These are phyloP conservation scores for Malassezia yamatoensis DNA, from an alignment of 1,284 basidiomycete genomes.

Conservation along the genomic window DNA sequence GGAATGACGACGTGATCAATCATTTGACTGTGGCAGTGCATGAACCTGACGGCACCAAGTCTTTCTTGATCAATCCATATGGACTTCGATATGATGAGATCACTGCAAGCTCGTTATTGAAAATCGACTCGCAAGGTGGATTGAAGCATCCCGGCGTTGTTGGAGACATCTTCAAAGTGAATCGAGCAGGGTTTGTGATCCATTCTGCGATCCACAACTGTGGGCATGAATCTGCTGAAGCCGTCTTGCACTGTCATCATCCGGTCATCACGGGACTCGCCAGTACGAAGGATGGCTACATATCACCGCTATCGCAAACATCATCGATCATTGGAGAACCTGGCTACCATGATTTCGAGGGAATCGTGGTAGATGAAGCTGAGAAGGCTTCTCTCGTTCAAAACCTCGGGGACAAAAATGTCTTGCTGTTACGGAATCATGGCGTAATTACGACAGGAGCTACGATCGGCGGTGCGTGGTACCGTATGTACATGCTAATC, in stretches of 20 bases:
- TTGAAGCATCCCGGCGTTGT: neutral
- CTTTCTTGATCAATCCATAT: slow-evolving; percentile 6
- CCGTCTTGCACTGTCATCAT: slow-evolving; percentile 1
- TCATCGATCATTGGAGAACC: neutral
- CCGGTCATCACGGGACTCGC: neutral
- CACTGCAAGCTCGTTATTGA: slow-evolving; percentile 6
- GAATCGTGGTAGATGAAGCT: slow-evolving; percentile 1
- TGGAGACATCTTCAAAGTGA: slow-evolving; percentile 2
- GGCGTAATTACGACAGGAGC: slow-evolving; percentile 2
- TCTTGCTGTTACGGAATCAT: slow-evolving; percentile 3
- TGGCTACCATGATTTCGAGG: slow-evolving; percentile 2
- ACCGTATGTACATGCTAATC: slow-evolving; percentile 1
- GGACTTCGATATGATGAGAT: slow-evolving; percentile 6
- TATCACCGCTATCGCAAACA: slow-evolving; percentile 1
- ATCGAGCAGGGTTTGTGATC: slow-evolving; percentile 3
- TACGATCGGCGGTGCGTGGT: slow-evolving; percentile 3
- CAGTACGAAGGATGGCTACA: neutral
- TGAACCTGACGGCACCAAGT: slow-evolving; percentile 1
- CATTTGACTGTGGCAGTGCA: slow-evolving; percentile 3
- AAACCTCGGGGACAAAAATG: neutral
- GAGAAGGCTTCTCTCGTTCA: neutral
- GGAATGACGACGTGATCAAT: slow-evolving; percentile 8
- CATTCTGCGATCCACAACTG: slow-evolving; percentile 5
- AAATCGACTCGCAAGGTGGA: slow-evolving; percentile 1
- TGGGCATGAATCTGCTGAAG: neutral